phyloP scores from a whole-genome alignment of 768 basidiomycete genomes.

The Calocybe gangraenosa region DNA sequence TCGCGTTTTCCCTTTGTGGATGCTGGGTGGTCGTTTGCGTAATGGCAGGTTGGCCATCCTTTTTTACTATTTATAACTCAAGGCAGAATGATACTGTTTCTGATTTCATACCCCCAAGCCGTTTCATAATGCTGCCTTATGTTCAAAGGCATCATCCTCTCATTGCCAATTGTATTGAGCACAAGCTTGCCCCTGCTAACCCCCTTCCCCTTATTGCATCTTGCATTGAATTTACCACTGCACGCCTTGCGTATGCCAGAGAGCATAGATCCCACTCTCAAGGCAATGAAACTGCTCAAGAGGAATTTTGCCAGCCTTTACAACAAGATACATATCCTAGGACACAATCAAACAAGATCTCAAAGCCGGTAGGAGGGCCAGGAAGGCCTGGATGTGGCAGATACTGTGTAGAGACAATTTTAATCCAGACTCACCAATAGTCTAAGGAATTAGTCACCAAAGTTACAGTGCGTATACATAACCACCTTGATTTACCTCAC shows the following conservation, averaged over 20 bases:
- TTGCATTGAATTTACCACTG: conserved; percentile 3
- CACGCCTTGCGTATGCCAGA: neutral
- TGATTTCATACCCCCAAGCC: too few relatives aligned
- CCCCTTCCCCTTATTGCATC: conserved; percentile 1
- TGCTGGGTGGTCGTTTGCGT: too few relatives aligned
- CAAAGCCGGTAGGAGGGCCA: neutral
- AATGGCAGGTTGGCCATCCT: too few relatives aligned
- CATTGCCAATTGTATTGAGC: conserved; percentile 5
- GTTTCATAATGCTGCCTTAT: neutral
- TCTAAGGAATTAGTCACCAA: neutral
- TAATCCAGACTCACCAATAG: neutral
- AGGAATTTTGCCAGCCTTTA: too few relatives aligned
- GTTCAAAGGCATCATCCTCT: conserved; percentile 2
- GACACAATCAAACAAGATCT: neutral
- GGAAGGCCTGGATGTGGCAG: neutral
- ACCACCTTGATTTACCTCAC: too few relatives aligned
- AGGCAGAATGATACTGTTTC: too few relatives aligned
- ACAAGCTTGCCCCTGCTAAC: neutral
- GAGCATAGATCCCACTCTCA: too few relatives aligned
- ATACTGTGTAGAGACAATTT: neutral
- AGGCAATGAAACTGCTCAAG: too few relatives aligned
- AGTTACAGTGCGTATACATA: neutral
- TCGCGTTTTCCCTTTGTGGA: too few relatives aligned
- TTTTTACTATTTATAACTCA: too few relatives aligned
- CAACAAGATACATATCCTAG: too few relatives aligned